A percentile compares a stretch with the other conserved stretches of the same genome.
These are phyloP conservation scores for Leptomonas pyrrhocoris DNA, from an alignment of 208 protist species.

Conservation along the genomic window DNA sequence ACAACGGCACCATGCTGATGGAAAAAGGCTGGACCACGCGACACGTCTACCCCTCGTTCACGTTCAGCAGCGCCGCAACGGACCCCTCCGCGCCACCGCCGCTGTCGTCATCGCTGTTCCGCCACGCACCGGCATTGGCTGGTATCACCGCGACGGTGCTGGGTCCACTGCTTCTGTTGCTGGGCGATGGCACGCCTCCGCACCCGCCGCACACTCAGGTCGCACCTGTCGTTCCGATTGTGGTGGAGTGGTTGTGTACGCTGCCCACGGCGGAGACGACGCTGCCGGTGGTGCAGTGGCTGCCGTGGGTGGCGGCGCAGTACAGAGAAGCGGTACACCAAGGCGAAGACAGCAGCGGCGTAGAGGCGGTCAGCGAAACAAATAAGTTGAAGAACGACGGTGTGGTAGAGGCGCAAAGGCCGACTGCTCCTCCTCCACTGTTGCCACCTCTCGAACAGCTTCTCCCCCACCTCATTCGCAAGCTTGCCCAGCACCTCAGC, in stretches of 20 bases:
- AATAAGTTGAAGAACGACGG: background rate
- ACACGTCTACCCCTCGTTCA: constrained; percentile 40
- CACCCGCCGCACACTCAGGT: constrained; percentile 43
- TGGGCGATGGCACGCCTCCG: constrained; percentile 24
- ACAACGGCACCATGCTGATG: background rate
- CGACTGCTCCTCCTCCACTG: background rate
- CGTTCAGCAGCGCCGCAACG: background rate
- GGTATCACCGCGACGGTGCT: constrained; percentile 17
- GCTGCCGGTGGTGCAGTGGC: constrained; percentile 30
- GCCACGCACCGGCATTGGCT: constrained; percentile 11
- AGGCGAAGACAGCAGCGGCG: background rate
- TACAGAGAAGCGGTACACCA: constrained; percentile 25
- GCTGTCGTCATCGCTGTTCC: constrained; percentile 10
- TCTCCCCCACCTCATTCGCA: constrained; percentile 29
- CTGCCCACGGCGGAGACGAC: constrained; percentile 37
- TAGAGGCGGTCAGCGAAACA: background rate
- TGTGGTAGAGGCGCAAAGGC: background rate
- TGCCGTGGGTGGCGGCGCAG: constrained; percentile 41
- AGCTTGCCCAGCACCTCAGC: constrained; percentile 13
- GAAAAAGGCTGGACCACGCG: constrained; percentile 26
- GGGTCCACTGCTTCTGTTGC: constrained; percentile 18
- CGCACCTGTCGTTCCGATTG: constrained; percentile 41
- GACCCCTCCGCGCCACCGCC: background rate
- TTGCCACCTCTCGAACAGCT: constrained; percentile 32
- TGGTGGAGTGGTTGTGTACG: constrained; percentile 65